These are phyloP conservation scores for Ophiostoma sp. DNA, from an alignment of 2,329 filamentous ascomycete genomes.

Conservation along the genomic window DNA sequence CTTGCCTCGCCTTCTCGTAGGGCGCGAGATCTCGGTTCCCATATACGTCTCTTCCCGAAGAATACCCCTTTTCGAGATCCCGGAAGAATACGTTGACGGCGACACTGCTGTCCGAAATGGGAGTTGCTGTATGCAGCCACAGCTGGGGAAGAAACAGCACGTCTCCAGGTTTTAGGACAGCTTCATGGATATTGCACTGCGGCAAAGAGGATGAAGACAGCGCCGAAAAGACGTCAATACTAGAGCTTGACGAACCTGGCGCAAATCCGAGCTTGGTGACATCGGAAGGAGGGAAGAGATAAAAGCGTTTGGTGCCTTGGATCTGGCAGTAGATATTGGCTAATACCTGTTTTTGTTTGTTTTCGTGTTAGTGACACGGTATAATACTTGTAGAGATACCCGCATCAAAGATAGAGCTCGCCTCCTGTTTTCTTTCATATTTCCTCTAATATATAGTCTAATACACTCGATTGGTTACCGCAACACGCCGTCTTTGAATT, in stretches of 20 bases:
- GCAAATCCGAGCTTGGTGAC: constrained; percentile 68
- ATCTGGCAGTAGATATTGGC: constrained; percentile 85
- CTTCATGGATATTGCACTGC: constrained; percentile 65
- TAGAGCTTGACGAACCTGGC: constrained; percentile 78
- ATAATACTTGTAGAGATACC: not conserved
- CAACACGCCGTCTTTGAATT: not conserved
- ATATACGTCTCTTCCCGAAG: constrained; percentile 78
- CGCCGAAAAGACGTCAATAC: constrained; percentile 66
- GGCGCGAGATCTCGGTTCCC: constrained; percentile 82
- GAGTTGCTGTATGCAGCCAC: constrained; percentile 77
- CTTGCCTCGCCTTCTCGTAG: constrained; percentile 77
- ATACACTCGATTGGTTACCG: not conserved
- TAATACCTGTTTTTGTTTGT: constrained; percentile 64
- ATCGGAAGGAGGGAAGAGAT: constrained; percentile 78
- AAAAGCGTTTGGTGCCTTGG: constrained; percentile 67
- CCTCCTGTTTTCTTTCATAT: not conserved
- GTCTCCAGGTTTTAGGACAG: constrained; percentile 67
- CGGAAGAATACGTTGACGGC: constrained; percentile 91
- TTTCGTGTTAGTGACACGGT: not conserved
- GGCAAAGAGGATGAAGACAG: constrained; percentile 44
- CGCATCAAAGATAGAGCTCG: not conserved
- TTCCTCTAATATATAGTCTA: constrained; percentile 5
- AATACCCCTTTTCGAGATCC: constrained; percentile 66
- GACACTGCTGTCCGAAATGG: constrained; percentile 61
- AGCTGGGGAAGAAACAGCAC: constrained; percentile 78